Percentiles rank a stretch among this genome's conserved stretches.
These are phyloP conservation scores for Amyloporia xantha DNA, from an alignment of 768 basidiomycete genomes.

Conservation along the genomic window DNA sequence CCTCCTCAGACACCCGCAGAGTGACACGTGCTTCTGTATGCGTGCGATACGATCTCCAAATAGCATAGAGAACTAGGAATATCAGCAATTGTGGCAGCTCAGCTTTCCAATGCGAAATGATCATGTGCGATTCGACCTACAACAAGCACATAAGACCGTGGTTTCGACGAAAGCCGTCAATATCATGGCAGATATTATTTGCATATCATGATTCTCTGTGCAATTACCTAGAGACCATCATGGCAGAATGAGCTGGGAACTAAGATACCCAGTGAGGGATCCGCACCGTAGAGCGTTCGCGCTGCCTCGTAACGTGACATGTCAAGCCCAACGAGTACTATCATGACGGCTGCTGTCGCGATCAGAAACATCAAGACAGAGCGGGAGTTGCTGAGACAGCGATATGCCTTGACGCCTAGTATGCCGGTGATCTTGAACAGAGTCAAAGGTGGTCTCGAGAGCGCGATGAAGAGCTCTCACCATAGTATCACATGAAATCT, in stretches of 20 bases:
- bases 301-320: constrained; percentile 30
- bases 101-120: no score
- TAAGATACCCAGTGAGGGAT: no score
- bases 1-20: constrained; percentile 37
- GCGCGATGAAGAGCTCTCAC: constrained; percentile 7
- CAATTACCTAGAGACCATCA: constrained; percentile 53
- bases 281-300: constrained; percentile 44
- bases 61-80: constrained; percentile 19
- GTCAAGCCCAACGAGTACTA: constrained; percentile 37
- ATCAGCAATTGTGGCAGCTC: not conserved
- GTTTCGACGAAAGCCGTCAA: constrained; percentile 47
- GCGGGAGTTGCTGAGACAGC: constrained; percentile 55
- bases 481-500: constrained; percentile 18
- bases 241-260: no score
- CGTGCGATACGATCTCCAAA: constrained; percentile 45
- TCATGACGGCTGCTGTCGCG: constrained; percentile 37
- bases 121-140: constrained; percentile 41
- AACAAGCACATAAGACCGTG: constrained; percentile 53
- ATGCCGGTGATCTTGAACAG: constrained; percentile 49
- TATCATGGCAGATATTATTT: constrained; percentile 33
- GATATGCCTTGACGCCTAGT: constrained; percentile 60
- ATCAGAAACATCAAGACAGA: constrained; percentile 39
- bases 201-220: constrained; percentile 26
- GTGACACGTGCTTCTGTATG: constrained; percentile 51
- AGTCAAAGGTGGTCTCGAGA: constrained; percentile 1